Percentiles rank a stretch among this genome's conserved stretches.
Evolutionary conservation across 345 rosid species (phyloP).

Genomic region (Combretum micranthum): DNA sequence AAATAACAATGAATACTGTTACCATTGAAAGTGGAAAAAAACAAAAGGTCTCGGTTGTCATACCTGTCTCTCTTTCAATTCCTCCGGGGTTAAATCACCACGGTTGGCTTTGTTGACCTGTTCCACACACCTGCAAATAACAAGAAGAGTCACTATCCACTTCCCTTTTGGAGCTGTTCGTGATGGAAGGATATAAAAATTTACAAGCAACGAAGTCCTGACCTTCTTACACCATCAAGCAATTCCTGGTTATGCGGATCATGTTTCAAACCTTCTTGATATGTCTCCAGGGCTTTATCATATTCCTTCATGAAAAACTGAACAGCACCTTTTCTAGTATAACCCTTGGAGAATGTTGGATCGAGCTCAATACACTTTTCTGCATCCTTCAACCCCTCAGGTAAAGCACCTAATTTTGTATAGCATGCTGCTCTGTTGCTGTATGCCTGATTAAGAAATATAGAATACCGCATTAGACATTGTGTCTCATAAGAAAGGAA

Average conservation of each 20-base stretch:
- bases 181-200: background rate
- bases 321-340: conserved; percentile 84
- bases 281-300: conserved; percentile 91
- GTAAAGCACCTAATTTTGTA: conserved; percentile 86
- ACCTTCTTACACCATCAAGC: conserved; percentile 88
- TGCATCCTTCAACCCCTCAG: conserved; percentile 95
- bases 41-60: background rate
- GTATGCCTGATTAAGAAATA: conserved; percentile 42
- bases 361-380: conserved; percentile 96
- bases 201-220: background rate
- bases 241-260: conserved; percentile 86
- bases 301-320: conserved; percentile 98
- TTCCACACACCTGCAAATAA: conserved; percentile 55
- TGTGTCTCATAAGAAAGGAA: background rate
- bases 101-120: conserved; percentile 92
- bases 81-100: conserved; percentile 92
- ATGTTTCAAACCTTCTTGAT: conserved; percentile 79
- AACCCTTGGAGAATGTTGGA: conserved; percentile 92
- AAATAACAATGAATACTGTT: background rate
- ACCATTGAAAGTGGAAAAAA: background rate
- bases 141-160: background rate
- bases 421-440: conserved; percentile 99
- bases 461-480: conserved; percentile 3
- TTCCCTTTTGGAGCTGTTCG: background rate
- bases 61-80: conserved; percentile 96